Evolutionary conservation across 2,329 filamentous ascomycete genomes (phyloP), one percentile per base, ranked within the genome.

Genomic region (Penicillium sp.): DNA sequence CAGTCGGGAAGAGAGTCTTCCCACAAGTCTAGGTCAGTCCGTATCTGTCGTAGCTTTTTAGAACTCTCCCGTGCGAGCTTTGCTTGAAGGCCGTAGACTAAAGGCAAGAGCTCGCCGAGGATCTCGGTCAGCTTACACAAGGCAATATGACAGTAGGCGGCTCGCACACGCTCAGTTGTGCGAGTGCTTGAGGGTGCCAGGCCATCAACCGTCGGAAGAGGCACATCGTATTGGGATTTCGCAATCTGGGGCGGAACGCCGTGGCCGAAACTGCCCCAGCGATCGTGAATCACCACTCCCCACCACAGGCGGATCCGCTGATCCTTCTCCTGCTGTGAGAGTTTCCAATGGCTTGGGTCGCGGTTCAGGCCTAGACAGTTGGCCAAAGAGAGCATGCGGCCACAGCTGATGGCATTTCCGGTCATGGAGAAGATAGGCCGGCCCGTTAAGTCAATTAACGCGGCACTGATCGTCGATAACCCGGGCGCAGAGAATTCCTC

Each of bases 351-450:
- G 3, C 68, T 71, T 9, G 75, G 74, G 48, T 79, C 73, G 18
- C 77, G 69, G 45, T 80, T 77, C 25, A 79, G 59, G 1, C 76
- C 76, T 40, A 78, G 71, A 13, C 74, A 76, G 44, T 79, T 75
- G 7, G 76, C 73, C 15, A 80, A 63, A 4, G 74, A 74, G 8
- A 78, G 67, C 14, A 72, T 75, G 3, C 75, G 72, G 0, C 75
- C 75, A 42, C 73, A 74, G 10, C 74, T 74, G 19, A 76, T 71
- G 6, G 76, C 72, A 51, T 79, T 79, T 0, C 78, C 78, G 4
- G 79, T 75, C 54, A 81, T 74, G 1, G 77, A 77, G 5, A 77
- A 79, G 5, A 77, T 77, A 1, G 80, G 80, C 2, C 80, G 68
- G 1, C 80, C 80, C 1, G 74, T 75, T 2, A 83, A 62, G 49